A percentile compares a stretch with the other conserved stretches of the same genome.
Evolutionary conservation across 495 filamentous ascomycete species (phyloP).

Genomic region (Aspergillus baeticus): DNA sequence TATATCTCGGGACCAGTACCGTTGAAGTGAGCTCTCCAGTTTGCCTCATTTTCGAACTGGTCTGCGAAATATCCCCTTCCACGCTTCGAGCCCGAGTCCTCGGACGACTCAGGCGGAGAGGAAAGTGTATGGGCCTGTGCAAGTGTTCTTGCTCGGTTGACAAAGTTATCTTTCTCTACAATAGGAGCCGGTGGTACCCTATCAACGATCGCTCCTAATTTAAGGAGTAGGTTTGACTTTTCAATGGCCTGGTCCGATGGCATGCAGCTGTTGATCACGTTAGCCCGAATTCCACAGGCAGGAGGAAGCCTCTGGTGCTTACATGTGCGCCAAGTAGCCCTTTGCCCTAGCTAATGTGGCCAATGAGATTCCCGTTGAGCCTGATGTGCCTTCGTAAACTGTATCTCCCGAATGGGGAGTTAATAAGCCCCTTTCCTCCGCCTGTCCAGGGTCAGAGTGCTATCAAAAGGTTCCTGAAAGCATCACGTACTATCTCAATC

Average conservation of each 20-base stretch:
- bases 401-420: conserved; percentile 81
- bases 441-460: conserved; percentile 42
- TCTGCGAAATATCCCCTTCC: conserved; percentile 86
- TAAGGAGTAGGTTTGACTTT: conserved; percentile 84
- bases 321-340: conserved; percentile 92
- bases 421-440: conserved; percentile 76
- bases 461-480: conserved; percentile 3
- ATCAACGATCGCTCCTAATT: conserved; percentile 87
- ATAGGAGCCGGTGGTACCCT: conserved; percentile 89
- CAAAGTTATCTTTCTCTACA: conserved; percentile 85
- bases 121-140: conserved; percentile 67
- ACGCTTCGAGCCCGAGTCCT: conserved; percentile 14
- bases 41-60: conserved; percentile 89
- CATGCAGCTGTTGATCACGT: conserved; percentile 66
- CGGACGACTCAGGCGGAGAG: conserved; percentile 25
- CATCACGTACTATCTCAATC: conserved; percentile 61
- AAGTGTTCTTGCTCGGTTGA: conserved; percentile 83
- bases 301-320: conserved; percentile 19
- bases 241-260: conserved; percentile 86
- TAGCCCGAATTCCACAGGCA: not conserved
- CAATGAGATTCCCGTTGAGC: conserved; percentile 90
- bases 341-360: conserved; percentile 83
- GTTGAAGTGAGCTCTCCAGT: conserved; percentile 79
- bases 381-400: conserved; percentile 97
- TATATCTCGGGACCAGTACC: conserved; percentile 90